phyloP scores from a whole-genome alignment of 345 rosid species.

The Lumnitzera racemosa region DNA sequence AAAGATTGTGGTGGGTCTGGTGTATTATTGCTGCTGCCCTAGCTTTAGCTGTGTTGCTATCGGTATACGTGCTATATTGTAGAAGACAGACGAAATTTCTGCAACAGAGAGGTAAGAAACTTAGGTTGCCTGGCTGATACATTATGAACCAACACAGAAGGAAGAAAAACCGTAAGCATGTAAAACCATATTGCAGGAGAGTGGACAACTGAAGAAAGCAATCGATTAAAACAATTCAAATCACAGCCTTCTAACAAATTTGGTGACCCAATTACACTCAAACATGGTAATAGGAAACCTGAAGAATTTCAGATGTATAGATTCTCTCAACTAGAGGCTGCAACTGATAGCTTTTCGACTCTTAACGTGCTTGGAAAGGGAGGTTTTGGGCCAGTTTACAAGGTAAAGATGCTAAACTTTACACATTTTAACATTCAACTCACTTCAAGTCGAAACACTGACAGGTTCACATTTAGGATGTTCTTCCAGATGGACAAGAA shows the following conservation, averaged over 20 bases:
- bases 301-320: slow-evolving; percentile 25
- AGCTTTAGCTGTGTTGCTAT: neutral
- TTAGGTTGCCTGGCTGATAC: neutral
- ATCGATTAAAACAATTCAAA: neutral
- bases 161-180: neutral
- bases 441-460: neutral
- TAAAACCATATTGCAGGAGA: neutral
- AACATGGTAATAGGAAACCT: slow-evolving; percentile 8
- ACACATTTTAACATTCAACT: neutral
- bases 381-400: slow-evolving; percentile 39
- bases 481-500: slow-evolving; percentile 25
- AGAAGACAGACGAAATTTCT: slow-evolving; percentile 1
- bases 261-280: neutral
- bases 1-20: slow-evolving; percentile 13
- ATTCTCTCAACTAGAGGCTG: slow-evolving; percentile 19
- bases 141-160: neutral
- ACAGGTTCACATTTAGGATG: slow-evolving; percentile 16
- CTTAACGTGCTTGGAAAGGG: slow-evolving; percentile 39
- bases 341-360: slow-evolving; percentile 23
- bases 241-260: slow-evolving; percentile 4
- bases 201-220: neutral
- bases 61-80: slow-evolving; percentile 6
- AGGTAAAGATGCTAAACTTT: slow-evolving; percentile 14
- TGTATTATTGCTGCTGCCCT: slow-evolving; percentile 1
- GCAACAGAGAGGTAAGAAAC: slow-evolving; percentile 9